Conservation (phyloP, 2,329 filamentous ascomycete species). For the Lasiodiplodia sp. region DNA sequence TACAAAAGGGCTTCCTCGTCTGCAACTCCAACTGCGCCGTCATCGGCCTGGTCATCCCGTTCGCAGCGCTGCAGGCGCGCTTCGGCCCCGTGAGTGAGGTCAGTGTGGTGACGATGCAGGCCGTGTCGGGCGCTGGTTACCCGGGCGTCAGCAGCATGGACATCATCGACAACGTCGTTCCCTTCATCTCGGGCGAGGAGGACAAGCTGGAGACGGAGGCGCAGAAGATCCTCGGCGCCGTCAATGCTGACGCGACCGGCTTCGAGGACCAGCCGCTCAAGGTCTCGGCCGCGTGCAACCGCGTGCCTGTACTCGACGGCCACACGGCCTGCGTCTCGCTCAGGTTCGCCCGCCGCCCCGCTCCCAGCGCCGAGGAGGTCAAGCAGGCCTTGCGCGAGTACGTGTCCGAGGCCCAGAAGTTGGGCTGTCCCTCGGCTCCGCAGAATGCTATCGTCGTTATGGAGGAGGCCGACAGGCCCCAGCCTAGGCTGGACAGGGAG, state of each 20-base stretch:
- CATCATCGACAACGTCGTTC: slow-evolving; percentile 94
- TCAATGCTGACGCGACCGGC: slow-evolving; percentile 75
- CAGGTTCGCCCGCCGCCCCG: slow-evolving; percentile 76
- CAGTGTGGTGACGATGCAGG: slow-evolving; percentile 93
- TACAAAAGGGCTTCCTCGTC: slow-evolving; percentile 88
- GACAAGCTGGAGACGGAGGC: slow-evolving; percentile 96
- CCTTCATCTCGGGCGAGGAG: slow-evolving; percentile 91
- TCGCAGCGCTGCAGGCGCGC: slow-evolving; percentile 84
- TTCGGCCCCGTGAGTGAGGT: slow-evolving; percentile 82
- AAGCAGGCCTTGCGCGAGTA: slow-evolving; percentile 82
- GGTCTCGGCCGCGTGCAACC: slow-evolving; percentile 88
- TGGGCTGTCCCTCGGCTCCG: slow-evolving; percentile 90
- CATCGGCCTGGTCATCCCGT: slow-evolving; percentile 93
- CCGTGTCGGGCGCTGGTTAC: slow-evolving; percentile 91
- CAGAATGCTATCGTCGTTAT: slow-evolving; percentile 83
- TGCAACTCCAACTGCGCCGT: slow-evolving; percentile 99
- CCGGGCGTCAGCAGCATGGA: slow-evolving; percentile 93
- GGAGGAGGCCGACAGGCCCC: slow-evolving; percentile 87
- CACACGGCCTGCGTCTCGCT: slow-evolving; percentile 95
- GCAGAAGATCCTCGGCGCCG: slow-evolving; percentile 85
- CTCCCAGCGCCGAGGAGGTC: slow-evolving; percentile 78
- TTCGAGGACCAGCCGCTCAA: slow-evolving; percentile 80
- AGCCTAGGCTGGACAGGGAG: slow-evolving; percentile 89
- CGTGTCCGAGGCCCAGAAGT: slow-evolving; percentile 77
- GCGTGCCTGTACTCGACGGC: slow-evolving; percentile 93